phyloP scores from a whole-genome alignment of 176 grass and related monocot genomes.

The Paspalum vaginatum region DNA sequence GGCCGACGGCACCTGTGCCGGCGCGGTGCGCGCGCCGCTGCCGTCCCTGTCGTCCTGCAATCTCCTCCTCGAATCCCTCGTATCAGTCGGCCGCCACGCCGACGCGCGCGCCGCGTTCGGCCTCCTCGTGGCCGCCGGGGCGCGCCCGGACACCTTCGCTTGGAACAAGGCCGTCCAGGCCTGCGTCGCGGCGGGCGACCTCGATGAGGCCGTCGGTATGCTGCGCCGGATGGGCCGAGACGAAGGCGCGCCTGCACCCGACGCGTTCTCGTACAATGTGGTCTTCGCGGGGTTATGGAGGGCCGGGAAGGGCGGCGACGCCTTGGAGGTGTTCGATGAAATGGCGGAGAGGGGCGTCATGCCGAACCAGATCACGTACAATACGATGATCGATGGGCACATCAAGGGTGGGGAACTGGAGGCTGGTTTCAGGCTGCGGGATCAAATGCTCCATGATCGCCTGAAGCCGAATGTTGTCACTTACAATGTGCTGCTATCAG shows the following conservation, averaged over 20 bases:
- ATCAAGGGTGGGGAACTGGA: constrained; percentile 50
- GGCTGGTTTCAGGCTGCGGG: constrained; percentile 46
- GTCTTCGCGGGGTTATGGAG: constrained; percentile 51
- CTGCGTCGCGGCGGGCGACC: constrained; percentile 37
- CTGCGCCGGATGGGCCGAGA: constrained; percentile 45
- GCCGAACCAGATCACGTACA: constrained; percentile 54
- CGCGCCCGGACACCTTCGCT: constrained; percentile 43
- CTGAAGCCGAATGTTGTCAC: constrained; percentile 55
- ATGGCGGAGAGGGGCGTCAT: constrained; percentile 39
- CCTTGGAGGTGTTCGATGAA: constrained; percentile 61
- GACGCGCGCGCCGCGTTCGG: constrained; percentile 49
- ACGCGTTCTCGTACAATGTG: constrained; percentile 68
- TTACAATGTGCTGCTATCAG: constrained; percentile 61
- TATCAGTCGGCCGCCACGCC: constrained; percentile 41
- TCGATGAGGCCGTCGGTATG: constrained; percentile 51
- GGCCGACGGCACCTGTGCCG: neutral
- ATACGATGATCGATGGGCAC: constrained; percentile 66
- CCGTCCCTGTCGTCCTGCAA: constrained; percentile 64
- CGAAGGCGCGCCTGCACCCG: constrained; percentile 22
- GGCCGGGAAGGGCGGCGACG: constrained; percentile 29
- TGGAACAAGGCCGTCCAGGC: constrained; percentile 67
- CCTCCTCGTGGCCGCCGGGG: constrained; percentile 40
- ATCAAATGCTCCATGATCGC: constrained; percentile 42
- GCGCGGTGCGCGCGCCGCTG: constrained; percentile 12
- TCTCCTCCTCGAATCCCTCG: constrained; percentile 58